These are phyloP conservation scores for Pichia inconspicua DNA, from an alignment of 1,139 yeast species.

Conservation along the genomic window DNA sequence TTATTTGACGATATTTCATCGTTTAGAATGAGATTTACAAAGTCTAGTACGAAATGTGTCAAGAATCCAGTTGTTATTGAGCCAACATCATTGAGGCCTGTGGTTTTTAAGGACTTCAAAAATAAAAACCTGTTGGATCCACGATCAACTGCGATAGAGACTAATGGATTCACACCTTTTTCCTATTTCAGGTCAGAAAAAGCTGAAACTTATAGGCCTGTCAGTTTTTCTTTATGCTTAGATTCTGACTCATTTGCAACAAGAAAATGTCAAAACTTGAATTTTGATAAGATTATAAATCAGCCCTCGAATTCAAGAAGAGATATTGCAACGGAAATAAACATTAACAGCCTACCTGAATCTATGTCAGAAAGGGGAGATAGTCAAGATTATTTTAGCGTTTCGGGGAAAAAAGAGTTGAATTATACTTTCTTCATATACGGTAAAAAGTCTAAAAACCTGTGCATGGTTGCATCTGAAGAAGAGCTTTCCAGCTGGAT, in stretches of 20 bases:
- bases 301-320: not conserved
- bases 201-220: conserved; percentile 12
- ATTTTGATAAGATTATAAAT: conserved; percentile 20
- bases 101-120: conserved; percentile 1
- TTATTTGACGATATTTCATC: conserved; percentile 32
- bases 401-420: conserved; percentile 4
- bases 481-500: conserved; percentile 49
- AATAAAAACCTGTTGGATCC: not conserved
- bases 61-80: conserved; percentile 23
- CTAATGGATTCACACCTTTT: conserved; percentile 5
- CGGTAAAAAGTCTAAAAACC: conserved; percentile 31
- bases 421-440: conserved; percentile 28
- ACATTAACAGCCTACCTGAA: not conserved
- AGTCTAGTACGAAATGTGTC: conserved; percentile 5
- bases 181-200: conserved; percentile 11
- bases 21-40: conserved; percentile 23
- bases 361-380: not conserved
- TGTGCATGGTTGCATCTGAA: conserved; percentile 26
- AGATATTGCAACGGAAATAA: not conserved
- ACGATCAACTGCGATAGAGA: not conserved
- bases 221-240: conserved; percentile 22
- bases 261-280: conserved; percentile 20
- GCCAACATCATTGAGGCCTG: conserved; percentile 16
- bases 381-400: not conserved
- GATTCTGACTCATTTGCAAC: conserved; percentile 31